These are phyloP conservation scores for Luzula sylvatica DNA, from an alignment of 176 grass and related monocot genomes.

Conservation along the genomic window DNA sequence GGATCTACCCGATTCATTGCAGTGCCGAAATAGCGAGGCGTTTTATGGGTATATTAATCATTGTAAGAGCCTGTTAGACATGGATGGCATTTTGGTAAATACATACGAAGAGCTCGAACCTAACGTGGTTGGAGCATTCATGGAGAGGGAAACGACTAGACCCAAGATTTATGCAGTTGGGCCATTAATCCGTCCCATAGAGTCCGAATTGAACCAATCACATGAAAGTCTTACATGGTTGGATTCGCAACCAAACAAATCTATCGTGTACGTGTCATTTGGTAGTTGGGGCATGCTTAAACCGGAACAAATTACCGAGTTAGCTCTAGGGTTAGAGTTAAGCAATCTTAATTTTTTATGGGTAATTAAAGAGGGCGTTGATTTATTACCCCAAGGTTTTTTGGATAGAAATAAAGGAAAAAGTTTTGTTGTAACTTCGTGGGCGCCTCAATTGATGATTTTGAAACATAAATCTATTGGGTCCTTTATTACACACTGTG, in stretches of 20 bases:
- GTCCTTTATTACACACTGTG: conserved; percentile 56
- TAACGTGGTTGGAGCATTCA: conserved; percentile 10
- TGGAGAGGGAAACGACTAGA: not conserved
- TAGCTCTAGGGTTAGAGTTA: conserved; percentile 37
- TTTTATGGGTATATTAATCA: conserved; percentile 40
- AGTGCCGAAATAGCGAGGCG: conserved; percentile 3
- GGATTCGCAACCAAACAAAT: conserved; percentile 32
- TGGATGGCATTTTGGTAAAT: conserved; percentile 48
- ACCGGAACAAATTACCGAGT: conserved; percentile 21
- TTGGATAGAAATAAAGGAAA: conserved; percentile 25
- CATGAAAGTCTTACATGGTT: conserved; percentile 49
- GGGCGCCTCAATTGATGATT: conserved; percentile 40
- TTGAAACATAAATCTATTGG: conserved; percentile 32
- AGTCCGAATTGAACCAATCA: not conserved
- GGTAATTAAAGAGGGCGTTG: conserved; percentile 24
- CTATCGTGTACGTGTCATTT: conserved; percentile 52
- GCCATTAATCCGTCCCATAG: conserved; percentile 4
- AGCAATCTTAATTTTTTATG: conserved; percentile 47
- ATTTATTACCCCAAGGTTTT: conserved; percentile 38
- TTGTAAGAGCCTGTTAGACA: conserved; percentile 29
- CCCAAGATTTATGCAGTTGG: conserved; percentile 4
- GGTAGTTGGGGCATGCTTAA: conserved; percentile 42
- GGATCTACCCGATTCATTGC: conserved; percentile 1
- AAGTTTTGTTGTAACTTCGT: conserved; percentile 28
- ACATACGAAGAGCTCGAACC: conserved; percentile 34